phyloP scores from a whole-genome alignment of 2,329 filamentous ascomycete species.

The Cercospora sojina region DNA sequence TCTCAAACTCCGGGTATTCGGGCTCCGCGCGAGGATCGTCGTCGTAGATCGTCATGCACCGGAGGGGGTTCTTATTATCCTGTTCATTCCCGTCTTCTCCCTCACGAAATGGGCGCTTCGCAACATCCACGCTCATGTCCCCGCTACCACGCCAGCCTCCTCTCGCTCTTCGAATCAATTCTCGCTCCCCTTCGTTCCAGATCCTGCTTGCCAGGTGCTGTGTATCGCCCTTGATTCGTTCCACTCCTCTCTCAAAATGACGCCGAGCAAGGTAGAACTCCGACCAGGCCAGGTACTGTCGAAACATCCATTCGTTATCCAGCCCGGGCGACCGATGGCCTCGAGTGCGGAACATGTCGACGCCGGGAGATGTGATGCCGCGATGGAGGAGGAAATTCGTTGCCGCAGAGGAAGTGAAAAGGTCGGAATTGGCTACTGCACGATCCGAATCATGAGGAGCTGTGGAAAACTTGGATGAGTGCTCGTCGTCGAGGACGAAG shows the following conservation, averaged over 20 bases:
- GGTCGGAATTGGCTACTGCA: neutral
- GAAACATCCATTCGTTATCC: neutral
- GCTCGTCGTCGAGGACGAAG: neutral
- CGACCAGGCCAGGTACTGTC: neutral
- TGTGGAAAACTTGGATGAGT: too few species aligned
- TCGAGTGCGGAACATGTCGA: neutral
- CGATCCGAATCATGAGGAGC: neutral
- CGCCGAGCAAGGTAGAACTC: neutral
- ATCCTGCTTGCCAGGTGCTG: neutral
- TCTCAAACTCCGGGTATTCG: neutral
- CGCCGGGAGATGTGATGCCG: neutral
- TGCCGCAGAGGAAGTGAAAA: neutral
- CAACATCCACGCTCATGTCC: accelerated
- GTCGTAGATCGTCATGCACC: neutral
- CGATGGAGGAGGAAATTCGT: neutral
- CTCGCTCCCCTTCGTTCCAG: neutral
- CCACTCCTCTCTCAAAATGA: neutral
- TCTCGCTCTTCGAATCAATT: neutral
- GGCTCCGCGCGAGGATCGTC: neutral
- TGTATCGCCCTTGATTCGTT: neutral
- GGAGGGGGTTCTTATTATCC: neutral
- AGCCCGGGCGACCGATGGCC: neutral
- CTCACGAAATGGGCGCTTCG: neutral
- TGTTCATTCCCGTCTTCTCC: neutral
- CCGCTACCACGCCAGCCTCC: neutral